Percentiles rank a stretch among this genome's conserved stretches.
Conservation (phyloP, 1,139 yeast species). For the Diutina ranongensis region DNA sequence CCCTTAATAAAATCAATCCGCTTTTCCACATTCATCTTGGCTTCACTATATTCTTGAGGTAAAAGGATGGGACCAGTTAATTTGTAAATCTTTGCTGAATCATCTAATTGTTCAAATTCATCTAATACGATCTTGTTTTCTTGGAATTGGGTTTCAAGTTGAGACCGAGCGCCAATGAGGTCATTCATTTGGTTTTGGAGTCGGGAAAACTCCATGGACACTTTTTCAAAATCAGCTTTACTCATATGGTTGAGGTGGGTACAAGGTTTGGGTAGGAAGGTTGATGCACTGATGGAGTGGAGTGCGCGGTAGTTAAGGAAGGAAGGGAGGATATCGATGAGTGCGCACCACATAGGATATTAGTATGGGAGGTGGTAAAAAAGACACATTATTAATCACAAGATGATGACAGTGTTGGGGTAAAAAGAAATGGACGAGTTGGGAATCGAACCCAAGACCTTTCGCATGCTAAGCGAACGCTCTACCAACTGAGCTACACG, state of each 20-base stretch:
- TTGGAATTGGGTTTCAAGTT: conserved; percentile 70
- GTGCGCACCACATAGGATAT: too few species aligned
- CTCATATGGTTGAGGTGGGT: neutral
- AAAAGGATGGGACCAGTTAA: conserved; percentile 85
- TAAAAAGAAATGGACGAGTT: conserved; percentile 2
- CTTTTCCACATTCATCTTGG: conserved; percentile 70
- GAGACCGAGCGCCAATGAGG: conserved; percentile 49
- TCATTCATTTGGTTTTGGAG: conserved; percentile 30
- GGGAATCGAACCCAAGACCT: conserved; percentile 6
- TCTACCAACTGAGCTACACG: conserved; percentile 6
- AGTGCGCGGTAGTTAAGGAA: neutral
- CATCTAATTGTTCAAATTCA: conserved; percentile 57
- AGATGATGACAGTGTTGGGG: neutral
- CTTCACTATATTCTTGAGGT: conserved; percentile 80
- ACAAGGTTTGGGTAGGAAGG: neutral
- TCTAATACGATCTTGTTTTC: conserved; percentile 86
- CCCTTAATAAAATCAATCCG: conserved; percentile 76
- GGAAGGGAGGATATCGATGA: neutral
- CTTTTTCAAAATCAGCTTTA: conserved; percentile 20
- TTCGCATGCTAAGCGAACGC: conserved; percentile 6
- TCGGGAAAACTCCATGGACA: conserved; percentile 26
- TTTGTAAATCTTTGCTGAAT: conserved; percentile 65
- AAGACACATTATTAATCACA: too few species aligned
- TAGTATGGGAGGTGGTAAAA: too few species aligned
- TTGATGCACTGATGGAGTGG: neutral